Conservation (phyloP, 2,329 filamentous ascomycete species). For the Colletotrichum chrysophilum region DNA sequence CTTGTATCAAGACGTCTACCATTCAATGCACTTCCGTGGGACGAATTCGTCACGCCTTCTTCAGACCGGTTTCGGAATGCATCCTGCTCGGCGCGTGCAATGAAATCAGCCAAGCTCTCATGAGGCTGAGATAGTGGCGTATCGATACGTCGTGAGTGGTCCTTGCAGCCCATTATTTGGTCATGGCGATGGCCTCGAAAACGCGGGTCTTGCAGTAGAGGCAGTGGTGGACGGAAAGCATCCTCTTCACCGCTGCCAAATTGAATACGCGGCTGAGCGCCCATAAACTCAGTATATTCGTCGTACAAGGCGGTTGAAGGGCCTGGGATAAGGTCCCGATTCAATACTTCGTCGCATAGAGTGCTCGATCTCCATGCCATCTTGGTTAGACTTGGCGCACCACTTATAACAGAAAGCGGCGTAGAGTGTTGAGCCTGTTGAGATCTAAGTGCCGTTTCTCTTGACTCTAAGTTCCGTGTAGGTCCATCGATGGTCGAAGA, state of each 20-base stretch:
- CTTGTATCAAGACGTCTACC: neutral
- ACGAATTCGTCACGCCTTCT: neutral
- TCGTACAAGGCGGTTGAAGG: neutral
- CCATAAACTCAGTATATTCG: neutral
- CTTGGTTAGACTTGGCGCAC: neutral
- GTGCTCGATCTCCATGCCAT: neutral
- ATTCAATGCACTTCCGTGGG: neutral
- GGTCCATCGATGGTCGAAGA: neutral
- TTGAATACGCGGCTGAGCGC: neutral
- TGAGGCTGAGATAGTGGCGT: neutral
- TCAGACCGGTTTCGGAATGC: neutral
- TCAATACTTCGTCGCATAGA: neutral
- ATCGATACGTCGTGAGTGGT: neutral
- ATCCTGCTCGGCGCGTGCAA: conserved; percentile 37
- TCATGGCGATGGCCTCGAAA: neutral
- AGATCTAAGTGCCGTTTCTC: neutral
- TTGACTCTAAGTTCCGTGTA: neutral
- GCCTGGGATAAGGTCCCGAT: neutral
- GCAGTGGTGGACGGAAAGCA: neutral
- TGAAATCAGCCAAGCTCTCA: conserved; percentile 37
- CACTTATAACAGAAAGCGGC: neutral
- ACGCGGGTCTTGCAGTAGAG: neutral
- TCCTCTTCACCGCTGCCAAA: neutral
- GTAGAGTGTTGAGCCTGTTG: neutral
- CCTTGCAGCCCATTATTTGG: neutral